These are phyloP conservation scores for Spinellus fusiger DNA, from an alignment of 192 early-diverging fungal genomes.

Conservation along the genomic window DNA sequence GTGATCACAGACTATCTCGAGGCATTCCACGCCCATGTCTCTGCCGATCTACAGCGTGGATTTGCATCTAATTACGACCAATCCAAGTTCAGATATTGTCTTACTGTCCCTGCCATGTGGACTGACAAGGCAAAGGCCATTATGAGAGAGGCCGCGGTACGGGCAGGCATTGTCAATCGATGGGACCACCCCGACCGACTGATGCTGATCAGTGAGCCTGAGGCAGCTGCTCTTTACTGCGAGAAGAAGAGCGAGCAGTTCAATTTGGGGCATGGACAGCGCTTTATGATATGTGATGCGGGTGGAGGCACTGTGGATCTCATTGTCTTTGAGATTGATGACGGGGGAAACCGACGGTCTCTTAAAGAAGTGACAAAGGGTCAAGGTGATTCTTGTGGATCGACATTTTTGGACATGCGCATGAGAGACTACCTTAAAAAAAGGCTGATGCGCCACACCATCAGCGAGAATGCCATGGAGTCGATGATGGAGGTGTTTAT, in stretches of 20 bases:
- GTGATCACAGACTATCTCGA: conserved; percentile 50
- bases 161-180: conserved; percentile 34
- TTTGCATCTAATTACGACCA: conserved; percentile 41
- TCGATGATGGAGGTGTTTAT: conserved; percentile 38
- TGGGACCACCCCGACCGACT: conserved; percentile 39
- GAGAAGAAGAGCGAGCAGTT: conserved; percentile 42
- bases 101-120: conserved; percentile 50
- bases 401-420: conserved; percentile 38
- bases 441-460: conserved; percentile 27
- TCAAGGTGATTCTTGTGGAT: conserved; percentile 46
- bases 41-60: conserved; percentile 28
- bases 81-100: conserved; percentile 35
- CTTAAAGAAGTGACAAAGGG: conserved; percentile 45
- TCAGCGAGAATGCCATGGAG: conserved; percentile 22
- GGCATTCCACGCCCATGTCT: conserved; percentile 31
- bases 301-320: conserved; percentile 54
- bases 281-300: conserved; percentile 46
- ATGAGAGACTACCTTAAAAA: conserved; percentile 39
- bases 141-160: conserved; percentile 41
- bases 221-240: conserved; percentile 46
- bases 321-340: background rate
- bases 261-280: conserved; percentile 32
- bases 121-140: conserved; percentile 36
- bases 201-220: conserved; percentile 32
- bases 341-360: conserved; percentile 2